Conservation (phyloP, 768 basidiomycete genomes). For the Clathrus columnatus region DNA sequence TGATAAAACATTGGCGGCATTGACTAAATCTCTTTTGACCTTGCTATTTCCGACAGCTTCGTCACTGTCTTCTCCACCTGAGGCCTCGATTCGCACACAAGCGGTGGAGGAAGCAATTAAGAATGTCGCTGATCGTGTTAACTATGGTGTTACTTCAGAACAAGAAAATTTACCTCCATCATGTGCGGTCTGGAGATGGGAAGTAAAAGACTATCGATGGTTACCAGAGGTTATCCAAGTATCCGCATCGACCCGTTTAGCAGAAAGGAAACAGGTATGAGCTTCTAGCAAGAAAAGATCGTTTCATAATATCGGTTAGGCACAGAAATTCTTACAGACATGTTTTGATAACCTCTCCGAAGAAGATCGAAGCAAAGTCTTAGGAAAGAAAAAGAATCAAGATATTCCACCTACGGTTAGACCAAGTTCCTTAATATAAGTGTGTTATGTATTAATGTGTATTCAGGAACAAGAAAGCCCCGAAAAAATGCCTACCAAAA, state of each 20-base stretch:
- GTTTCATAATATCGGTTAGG: conserved; percentile 30
- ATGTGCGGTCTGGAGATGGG: conserved; percentile 83
- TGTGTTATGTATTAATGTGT: too few relatives aligned
- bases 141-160: conserved; percentile 66
- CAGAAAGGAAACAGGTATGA: conserved; percentile 59
- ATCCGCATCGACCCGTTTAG: conserved; percentile 49
- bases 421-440: too few relatives aligned
- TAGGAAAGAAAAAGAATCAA: conserved; percentile 36
- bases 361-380: conserved; percentile 48
- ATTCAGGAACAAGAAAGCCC: too few relatives aligned
- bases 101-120: conserved; percentile 60
- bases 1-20: conserved; percentile 55
- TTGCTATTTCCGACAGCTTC: conserved; percentile 50
- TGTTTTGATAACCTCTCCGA: conserved; percentile 52
- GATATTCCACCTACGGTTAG: conserved; percentile 25
- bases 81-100: conserved; percentile 29
- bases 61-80: conserved; percentile 28
- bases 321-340: conserved; percentile 43
- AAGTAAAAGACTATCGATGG: conserved; percentile 58
- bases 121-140: conserved; percentile 53
- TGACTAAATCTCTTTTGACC: conserved; percentile 63
- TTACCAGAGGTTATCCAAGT: conserved; percentile 58
- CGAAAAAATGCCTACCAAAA: conserved; percentile 52
- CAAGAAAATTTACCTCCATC: conserved; percentile 44
- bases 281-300: not conserved